Evolutionary conservation across 768 basidiomycete genomes (phyloP), one percentile per base, ranked within the genome.

Genomic region (Plicaturopsis crispa): DNA sequence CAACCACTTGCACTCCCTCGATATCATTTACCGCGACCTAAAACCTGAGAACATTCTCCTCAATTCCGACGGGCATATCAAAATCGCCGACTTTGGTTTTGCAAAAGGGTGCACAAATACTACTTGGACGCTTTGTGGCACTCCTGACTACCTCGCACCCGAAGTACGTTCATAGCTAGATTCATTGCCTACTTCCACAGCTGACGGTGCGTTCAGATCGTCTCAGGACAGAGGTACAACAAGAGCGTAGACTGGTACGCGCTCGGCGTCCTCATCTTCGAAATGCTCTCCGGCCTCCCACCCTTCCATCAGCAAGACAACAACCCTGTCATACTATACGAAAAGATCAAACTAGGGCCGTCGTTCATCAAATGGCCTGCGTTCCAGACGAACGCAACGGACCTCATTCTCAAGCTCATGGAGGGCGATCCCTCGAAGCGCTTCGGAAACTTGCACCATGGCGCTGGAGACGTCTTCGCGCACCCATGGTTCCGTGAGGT

Each of bases 191-290:
- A 30, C 18, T 18, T 22, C 21, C 28, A 30, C 21, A n/a, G 17
- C 31, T 54, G 56, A 24, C 49, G 48, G 32, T 12, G 24, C 35
- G 17, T 10, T 14, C 33, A 87, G 84, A 78, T 89, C 59, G 83
- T 80, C 55, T 78, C 70, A 13, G 81, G 86, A 55, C 75, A 78
- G 41, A 73, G 92, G 5, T 98, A 99, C 57, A 94, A 93, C 55
- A 94, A 96, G 59, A 84, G 82, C 41, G 94, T 97, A 2, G 96
- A 99, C 55, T 99, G 93, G 93, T 99, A 97, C 64, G 94, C 96
- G 1, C 75, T 97, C 36, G 96, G 96, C 36, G 89, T 99, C 39
- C 79, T 99, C 44, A 85, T 93, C 40, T 99, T 86, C 56, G 96
- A 99, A 62, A 97, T 98, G 93, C 74, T 99, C 31, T 91, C 87